phyloP scores from a whole-genome alignment of 2,329 filamentous ascomycete genomes.

The Mycocentrospora acerina region DNA sequence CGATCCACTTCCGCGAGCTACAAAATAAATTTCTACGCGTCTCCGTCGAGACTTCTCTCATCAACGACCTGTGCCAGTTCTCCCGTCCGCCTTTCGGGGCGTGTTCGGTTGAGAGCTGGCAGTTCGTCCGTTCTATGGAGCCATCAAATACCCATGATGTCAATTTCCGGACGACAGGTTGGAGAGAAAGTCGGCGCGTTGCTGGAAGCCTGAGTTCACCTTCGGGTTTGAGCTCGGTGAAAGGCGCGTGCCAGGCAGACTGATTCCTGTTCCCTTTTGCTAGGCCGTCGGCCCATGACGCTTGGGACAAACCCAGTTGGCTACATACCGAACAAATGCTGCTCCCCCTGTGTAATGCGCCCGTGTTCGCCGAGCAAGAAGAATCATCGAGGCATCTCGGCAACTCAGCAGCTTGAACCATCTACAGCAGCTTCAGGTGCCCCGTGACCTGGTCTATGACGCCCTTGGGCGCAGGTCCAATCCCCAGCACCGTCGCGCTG shows the following conservation, averaged over 20 bases:
- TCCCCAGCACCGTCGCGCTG: conserved; percentile 87
- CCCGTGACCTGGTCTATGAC: conserved; percentile 85
- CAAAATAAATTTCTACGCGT: conserved; percentile 32
- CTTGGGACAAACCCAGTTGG: conserved; percentile 81
- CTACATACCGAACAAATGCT: conserved; percentile 56
- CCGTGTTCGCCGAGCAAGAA: too few relatives aligned
- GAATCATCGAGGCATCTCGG: too few relatives aligned
- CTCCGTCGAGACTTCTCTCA: conserved; percentile 40
- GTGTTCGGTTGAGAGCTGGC: conserved; percentile 78
- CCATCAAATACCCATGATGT: conserved; percentile 75
- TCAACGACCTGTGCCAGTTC: conserved; percentile 80
- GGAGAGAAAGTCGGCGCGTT: conserved; percentile 69
- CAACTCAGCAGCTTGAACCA: too few relatives aligned
- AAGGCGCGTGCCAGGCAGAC: conserved; percentile 36
- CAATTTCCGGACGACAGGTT: conserved; percentile 95
- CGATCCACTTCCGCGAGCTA: conserved; percentile 15
- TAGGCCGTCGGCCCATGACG: conserved; percentile 88
- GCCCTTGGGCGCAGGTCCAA: conserved; percentile 73
- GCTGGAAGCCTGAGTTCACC: conserved; percentile 53
- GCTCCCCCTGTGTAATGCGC: background rate
- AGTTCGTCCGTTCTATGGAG: conserved; percentile 76
- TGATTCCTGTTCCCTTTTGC: conserved; percentile 67
- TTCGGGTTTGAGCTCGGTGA: conserved; percentile 42
- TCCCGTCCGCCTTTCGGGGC: conserved; percentile 62
- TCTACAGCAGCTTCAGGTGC: conserved; percentile 74